Base-by-base conservation (phyloP, 257 asterid species). In the Gentiana straminea region DNA sequence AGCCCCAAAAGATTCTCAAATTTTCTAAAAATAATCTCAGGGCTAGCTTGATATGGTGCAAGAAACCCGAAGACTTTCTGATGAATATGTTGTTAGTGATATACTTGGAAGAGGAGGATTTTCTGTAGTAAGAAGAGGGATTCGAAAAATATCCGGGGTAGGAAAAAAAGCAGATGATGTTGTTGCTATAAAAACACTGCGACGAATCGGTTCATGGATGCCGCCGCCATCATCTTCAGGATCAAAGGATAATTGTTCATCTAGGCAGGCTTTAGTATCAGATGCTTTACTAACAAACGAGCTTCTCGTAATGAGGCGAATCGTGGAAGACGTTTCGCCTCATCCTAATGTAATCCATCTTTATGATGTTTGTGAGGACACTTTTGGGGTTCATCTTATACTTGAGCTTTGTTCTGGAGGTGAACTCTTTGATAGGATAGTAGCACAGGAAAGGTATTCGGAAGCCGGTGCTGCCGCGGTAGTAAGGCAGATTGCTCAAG, bases 311-410 rank as follows among this genome's bases (percentile, higher is more conserved):
- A 87, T 87, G 96, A 68, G 92, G 13, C 75, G 72, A 46, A 80
- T 87, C 3, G 96, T 87, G 1, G 96, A 87, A 55, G 96, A 80
- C 2, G 96, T 87, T 3, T 84, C 87, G 1, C 96, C 96, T 2
- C 94, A 87, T 60, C 89, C 86, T 1, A 84, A 87, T 12, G 87
- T 87, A 13, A 82, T 87, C 60, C 96, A 87, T 46, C 83, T 87
- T 2, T 56, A 75, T 2, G 94, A 87, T 33, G 94, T 87, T 2
- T 82, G 78, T 34, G 94, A 87, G 33, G 96, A 87, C 58, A 15
- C 54, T 0, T 62, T 56, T 1, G 96, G 93, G 0, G 86, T 87
- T 45, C 96, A 87, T 61, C 68, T 87, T 8, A 72, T 87, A 3
- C 70, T 87, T 4, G 96, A 87, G 68, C 86, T 84, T 9, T 87